Percentiles rank a stretch among this genome's conserved stretches.
These are phyloP conservation scores for Penicillium turbatum DNA, from an alignment of 495 filamentous ascomycete genomes.

Conservation along the genomic window DNA sequence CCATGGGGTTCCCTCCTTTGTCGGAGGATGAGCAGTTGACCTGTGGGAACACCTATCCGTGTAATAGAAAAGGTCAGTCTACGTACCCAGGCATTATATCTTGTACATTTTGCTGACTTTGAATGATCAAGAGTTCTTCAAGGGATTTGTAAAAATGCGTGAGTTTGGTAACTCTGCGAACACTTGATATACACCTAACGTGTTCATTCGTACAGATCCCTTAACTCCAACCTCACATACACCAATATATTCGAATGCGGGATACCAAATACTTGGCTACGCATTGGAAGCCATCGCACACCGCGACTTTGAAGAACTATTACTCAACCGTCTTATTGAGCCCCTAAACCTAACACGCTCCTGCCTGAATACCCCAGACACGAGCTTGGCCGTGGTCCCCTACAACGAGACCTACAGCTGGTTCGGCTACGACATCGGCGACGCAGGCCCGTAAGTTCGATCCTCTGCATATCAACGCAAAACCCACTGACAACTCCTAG, in stretches of 20 bases:
- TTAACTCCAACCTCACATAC: constrained; percentile 46
- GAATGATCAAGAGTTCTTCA: constrained; percentile 45
- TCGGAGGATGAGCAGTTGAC: constrained; percentile 13
- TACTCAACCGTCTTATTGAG: constrained; percentile 28
- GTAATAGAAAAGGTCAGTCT: constrained; percentile 21
- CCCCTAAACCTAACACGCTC: constrained; percentile 39
- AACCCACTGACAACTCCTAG: constrained; percentile 22
- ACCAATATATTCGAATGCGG: constrained; percentile 58
- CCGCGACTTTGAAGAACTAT: constrained; percentile 4
- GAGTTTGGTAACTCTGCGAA: neutral
- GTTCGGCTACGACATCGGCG: constrained; percentile 41
- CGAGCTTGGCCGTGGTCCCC: constrained; percentile 33
- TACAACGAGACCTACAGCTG: constrained; percentile 23
- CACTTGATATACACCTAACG: neutral
- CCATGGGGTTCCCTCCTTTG: constrained; percentile 35
- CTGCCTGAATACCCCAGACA: constrained; percentile 29
- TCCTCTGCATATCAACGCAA: too few species aligned
- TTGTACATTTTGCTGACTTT: constrained; percentile 1
- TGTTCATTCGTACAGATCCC: constrained; percentile 29
- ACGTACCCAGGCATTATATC: neutral
- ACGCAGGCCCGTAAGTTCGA: constrained; percentile 41
- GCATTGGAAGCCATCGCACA: constrained; percentile 40
- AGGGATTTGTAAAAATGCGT: constrained; percentile 33
- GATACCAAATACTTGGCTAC: constrained; percentile 53
- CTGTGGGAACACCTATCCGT: constrained; percentile 19